Conservation (phyloP, 2,329 filamentous ascomycete genomes). For the Alternaria dauci region DNA sequence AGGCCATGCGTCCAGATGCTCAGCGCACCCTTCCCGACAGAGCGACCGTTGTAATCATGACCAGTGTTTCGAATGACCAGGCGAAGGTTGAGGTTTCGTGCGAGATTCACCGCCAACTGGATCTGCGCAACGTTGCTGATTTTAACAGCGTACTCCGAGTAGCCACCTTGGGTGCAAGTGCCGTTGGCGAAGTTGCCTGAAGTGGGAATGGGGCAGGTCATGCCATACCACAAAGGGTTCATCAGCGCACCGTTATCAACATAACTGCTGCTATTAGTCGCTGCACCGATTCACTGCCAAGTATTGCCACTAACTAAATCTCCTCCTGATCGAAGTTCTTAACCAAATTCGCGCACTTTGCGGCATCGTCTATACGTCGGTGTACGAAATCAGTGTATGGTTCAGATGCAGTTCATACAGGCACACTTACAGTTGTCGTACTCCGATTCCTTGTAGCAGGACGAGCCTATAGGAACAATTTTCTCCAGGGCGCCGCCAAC, state of each 20-base stretch:
- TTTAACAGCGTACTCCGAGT: conserved; percentile 39
- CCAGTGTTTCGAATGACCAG: conserved; percentile 45
- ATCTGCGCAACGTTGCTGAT: conserved; percentile 43
- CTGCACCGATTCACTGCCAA: not conserved
- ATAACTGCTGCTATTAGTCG: conserved; percentile 23
- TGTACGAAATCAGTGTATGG: no score
- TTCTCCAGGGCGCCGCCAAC: conserved; percentile 37
- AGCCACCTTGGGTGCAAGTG: conserved; percentile 44
- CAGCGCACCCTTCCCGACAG: conserved; percentile 37
- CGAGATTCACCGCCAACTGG: conserved; percentile 46
- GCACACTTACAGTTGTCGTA: conserved; percentile 31
- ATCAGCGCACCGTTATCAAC: conserved; percentile 37
- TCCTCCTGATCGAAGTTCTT: conserved; percentile 27
- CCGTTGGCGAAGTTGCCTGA: conserved; percentile 27
- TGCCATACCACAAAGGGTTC: conserved; percentile 42
- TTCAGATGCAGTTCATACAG: no score
- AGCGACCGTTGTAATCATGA: conserved; percentile 44
- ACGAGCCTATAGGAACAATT: conserved; percentile 39
- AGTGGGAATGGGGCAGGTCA: conserved; percentile 36
- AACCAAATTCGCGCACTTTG: conserved; percentile 33
- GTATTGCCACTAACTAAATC: conserved; percentile 28
- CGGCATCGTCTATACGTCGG: conserved; percentile 22
- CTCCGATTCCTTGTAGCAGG: conserved; percentile 39
- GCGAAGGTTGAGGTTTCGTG: conserved; percentile 41
- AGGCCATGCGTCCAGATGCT: conserved; percentile 44